Evolutionary conservation across 306 rosid species (phyloP).

Genomic region (Erythrophleum fordii): DNA sequence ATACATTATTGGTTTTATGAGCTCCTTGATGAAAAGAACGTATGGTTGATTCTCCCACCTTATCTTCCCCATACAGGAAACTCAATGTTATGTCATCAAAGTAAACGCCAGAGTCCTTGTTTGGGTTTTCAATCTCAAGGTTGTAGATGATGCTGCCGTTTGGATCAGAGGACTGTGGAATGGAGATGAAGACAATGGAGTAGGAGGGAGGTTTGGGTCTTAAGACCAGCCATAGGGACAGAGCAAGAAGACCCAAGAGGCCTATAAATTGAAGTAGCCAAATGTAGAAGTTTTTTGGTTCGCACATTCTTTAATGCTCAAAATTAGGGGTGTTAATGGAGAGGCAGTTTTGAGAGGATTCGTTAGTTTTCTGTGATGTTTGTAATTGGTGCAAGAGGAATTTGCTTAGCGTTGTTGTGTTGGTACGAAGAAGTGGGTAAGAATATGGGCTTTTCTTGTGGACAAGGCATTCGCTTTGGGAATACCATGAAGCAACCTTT

Average conservation of each 20-base stretch:
- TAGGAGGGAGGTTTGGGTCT: conserved; percentile 48
- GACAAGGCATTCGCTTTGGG: background rate
- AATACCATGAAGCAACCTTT: too few species aligned
- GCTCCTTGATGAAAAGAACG: conserved; percentile 44
- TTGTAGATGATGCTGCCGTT: conserved; percentile 41
- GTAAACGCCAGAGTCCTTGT: conserved; percentile 50
- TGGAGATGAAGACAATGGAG: conserved; percentile 43
- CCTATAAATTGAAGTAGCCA: conserved; percentile 38
- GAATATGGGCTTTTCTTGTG: conserved; percentile 47
- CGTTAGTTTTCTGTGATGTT: background rate
- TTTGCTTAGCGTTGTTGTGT: background rate
- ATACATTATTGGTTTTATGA: background rate
- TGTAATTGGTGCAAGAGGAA: background rate
- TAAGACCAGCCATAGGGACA: conserved; percentile 48
- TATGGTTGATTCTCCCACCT: conserved; percentile 45
- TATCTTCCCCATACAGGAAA: conserved; percentile 47
- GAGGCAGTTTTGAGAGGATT: background rate
- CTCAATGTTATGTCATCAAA: conserved; percentile 38
- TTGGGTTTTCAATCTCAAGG: conserved; percentile 53
- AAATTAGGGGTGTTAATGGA: background rate
- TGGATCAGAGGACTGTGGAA: conserved; percentile 30
- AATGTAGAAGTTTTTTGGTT: conserved; percentile 34
- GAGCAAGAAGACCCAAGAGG: conserved; percentile 44
- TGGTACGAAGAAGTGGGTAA: background rate
- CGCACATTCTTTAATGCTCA: conserved; percentile 25